A percentile compares a stretch with the other conserved stretches of the same genome.
These are phyloP conservation scores for Tetraselmis striata DNA, from an alignment of 139 green algal species.

Conservation along the genomic window DNA sequence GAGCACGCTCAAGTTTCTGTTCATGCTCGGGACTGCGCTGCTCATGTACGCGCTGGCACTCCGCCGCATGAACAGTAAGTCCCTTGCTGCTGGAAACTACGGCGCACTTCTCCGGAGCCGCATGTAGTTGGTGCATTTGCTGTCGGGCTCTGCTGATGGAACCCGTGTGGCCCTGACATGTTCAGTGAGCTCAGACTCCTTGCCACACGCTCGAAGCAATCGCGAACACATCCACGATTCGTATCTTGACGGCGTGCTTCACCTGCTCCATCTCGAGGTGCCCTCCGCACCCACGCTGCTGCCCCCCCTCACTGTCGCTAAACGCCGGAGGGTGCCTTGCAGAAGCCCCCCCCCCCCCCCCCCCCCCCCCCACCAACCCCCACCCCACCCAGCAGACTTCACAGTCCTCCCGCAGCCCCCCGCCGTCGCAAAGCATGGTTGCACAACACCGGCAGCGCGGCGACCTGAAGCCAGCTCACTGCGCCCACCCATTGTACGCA, in stretches of 20 bases:
- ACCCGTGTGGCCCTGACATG: not conserved
- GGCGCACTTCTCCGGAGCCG: not conserved
- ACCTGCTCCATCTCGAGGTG: not conserved
- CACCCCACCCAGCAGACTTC: no score
- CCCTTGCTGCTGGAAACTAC: not conserved
- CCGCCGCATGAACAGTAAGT: not conserved
- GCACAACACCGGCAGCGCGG: not conserved
- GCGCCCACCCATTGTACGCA: no score
- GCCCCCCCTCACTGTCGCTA: not conserved
- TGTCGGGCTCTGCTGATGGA: not conserved
- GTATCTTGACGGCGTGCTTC: not conserved
- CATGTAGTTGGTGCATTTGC: not conserved
- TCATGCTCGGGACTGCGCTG: not conserved
- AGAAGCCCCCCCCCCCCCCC: no score
- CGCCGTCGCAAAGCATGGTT: not conserved
- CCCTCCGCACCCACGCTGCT: not conserved
- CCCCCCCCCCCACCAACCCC: no score
- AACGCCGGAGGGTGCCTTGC: not conserved
- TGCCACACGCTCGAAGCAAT: not conserved
- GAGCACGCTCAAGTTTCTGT: not conserved
- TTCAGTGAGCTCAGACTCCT: not conserved
- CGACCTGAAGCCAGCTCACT: no score
- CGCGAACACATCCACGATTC: not conserved
- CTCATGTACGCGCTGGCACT: not conserved
- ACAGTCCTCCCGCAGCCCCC: no score